These are phyloP conservation scores for Aspergillus ochraceoroseus DNA, from an alignment of 2,329 filamentous ascomycete species.

Conservation along the genomic window DNA sequence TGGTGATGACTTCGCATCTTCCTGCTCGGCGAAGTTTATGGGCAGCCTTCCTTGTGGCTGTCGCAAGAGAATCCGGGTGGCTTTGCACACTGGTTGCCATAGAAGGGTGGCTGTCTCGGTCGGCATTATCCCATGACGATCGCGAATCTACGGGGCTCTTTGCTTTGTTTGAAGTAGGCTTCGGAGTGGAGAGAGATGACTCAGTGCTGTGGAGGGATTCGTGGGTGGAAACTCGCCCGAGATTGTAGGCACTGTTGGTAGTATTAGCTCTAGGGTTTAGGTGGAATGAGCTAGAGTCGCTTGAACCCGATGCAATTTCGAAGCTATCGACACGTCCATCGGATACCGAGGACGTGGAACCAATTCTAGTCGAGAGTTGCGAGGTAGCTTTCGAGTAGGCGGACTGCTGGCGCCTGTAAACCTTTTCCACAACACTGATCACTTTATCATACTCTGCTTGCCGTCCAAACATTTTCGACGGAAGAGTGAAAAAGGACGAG, in stretches of 20 bases:
- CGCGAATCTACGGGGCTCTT: slow-evolving; percentile 40
- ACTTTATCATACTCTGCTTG: slow-evolving; percentile 66
- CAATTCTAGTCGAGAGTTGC: slow-evolving; percentile 42
- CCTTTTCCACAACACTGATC: slow-evolving; percentile 68
- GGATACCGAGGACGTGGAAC: slow-evolving; percentile 52
- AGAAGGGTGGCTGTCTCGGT: slow-evolving; percentile 39
- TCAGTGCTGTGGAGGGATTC: slow-evolving; percentile 37
- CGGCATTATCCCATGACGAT: slow-evolving; percentile 33
- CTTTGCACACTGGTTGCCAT: slow-evolving; percentile 28
- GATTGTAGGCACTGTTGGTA: slow-evolving; percentile 28
- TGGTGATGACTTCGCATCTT: slow-evolving; percentile 57
- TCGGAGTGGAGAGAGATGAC: slow-evolving; percentile 33
- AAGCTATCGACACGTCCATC: slow-evolving; percentile 48
- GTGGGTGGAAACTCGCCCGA: slow-evolving; percentile 31
- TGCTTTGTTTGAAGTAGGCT: slow-evolving; percentile 27
- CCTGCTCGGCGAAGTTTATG: slow-evolving; percentile 49
- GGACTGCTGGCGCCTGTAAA: slow-evolving; percentile 59
- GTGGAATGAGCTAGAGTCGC: slow-evolving; percentile 49
- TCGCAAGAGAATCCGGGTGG: slow-evolving; percentile 31
- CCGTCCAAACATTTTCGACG: slow-evolving; percentile 74
- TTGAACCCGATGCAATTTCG: slow-evolving; percentile 52
- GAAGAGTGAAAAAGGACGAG: slow-evolving; percentile 86
- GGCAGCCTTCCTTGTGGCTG: slow-evolving; percentile 40
- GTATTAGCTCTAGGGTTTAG: slow-evolving; percentile 39
- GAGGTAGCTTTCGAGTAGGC: slow-evolving; percentile 30